Conservation (phyloP, 2,329 filamentous ascomycete genomes). For the Aspergillus uvarum region DNA sequence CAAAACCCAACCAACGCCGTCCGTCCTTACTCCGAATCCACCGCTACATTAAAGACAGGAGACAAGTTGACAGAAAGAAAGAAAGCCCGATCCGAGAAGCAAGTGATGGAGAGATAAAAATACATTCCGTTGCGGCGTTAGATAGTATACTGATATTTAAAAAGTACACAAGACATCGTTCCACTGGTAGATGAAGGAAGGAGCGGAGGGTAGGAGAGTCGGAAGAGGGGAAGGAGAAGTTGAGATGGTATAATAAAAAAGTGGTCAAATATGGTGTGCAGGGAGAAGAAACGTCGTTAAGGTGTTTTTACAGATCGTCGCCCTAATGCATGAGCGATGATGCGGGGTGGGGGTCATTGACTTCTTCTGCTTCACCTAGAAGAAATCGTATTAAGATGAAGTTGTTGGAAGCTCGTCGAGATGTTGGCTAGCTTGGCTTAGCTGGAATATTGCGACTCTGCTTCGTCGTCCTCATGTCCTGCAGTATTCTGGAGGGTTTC, state of each 20-base stretch:
- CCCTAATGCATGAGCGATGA: neutral
- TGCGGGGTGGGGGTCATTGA: neutral
- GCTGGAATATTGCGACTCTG: neutral
- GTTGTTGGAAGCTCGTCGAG: neutral
- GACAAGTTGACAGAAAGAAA: neutral
- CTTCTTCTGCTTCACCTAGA: neutral
- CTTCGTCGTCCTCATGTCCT: no score
- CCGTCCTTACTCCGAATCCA: neutral
- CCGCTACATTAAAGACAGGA: neutral
- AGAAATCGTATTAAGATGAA: no score
- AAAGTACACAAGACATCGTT: neutral
- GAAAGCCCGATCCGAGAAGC: neutral
- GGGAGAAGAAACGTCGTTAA: neutral
- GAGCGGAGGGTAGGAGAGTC: neutral
- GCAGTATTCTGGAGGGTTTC: no score
- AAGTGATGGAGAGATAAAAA: constrained; percentile 1
- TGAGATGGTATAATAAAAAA: neutral
- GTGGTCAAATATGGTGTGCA: constrained; percentile 2
- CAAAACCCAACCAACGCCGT: neutral
- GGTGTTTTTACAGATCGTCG: neutral
- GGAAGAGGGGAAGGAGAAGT: neutral
- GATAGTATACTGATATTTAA: constrained; percentile 8
- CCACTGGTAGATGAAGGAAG: neutral
- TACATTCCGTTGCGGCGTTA: constrained; percentile 15
- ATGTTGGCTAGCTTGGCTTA: neutral